Evolutionary conservation across 352 stramenopile genomes (phyloP), one percentile per base, ranked within the genome.

Genomic region (Saprolegnia parasitica): DNA sequence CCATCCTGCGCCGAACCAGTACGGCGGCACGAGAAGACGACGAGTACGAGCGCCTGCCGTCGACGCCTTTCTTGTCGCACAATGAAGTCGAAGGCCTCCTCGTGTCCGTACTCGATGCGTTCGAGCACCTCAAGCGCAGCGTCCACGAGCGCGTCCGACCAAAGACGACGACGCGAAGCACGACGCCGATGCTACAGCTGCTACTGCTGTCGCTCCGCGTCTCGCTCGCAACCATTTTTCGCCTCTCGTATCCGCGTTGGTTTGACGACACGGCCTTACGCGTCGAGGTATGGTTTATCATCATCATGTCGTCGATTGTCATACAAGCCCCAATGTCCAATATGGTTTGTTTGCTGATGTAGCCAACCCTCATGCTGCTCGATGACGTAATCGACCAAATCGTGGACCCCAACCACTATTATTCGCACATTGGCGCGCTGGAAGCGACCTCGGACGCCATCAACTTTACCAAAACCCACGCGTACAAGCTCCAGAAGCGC

Each of bases 201-300:
- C 46, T 86, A 5, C 65, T 92, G 18, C 73, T 92, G 0, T 81
- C 75, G 23, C 76, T 90, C 20, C 82, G 84, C 15, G 77, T 92
- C 1, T 74, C 78, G 15, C 56, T 89, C 10, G 81, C 89, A 50
- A 88, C 82, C 18, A 68, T 89, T 3, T 84, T 80, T n/a, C 81
- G 81, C 32, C 73, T 76, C 35, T 79, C 86, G 63, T 92, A 90
- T 54, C 81, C 84, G 0, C 60, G 80, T 18, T 90, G 76, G 58
- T 89, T 89, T 46, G 73, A 67, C 32, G 21, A 37, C 5, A 68
- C 15, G 10, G 20, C 62, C 3, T 16, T 61, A 8, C 62, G 62
- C 20, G 35, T 68, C 35, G 62, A 68, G 62, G 62, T 68, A 61
- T n/a, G n/a, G n/a, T n/a, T n/a, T n/a, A n/a, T n/a, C n/a, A n/a